These are phyloP conservation scores for Erigeron philadelphicus DNA, from an alignment of 140 eudicot genomes.

Conservation along the genomic window DNA sequence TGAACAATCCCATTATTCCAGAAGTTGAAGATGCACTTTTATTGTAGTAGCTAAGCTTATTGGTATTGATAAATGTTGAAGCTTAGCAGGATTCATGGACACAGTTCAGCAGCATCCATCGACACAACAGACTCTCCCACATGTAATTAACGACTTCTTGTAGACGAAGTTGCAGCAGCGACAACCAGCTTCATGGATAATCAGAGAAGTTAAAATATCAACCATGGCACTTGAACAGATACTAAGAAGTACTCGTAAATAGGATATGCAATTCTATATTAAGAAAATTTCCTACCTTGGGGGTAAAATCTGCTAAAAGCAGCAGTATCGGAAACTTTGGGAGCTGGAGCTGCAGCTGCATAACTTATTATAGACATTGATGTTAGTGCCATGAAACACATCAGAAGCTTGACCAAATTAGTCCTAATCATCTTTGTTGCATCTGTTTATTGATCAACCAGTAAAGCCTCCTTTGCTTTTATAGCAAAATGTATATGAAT, in stretches of 20 bases:
- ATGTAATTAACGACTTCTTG: slow-evolving; percentile 15
- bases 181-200: slow-evolving; percentile 4
- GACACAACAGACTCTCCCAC: slow-evolving; percentile 36
- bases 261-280: background rate
- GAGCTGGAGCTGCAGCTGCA: background rate
- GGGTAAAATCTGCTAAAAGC: background rate
- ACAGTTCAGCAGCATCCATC: slow-evolving; percentile 34
- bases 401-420: background rate
- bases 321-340: background rate
- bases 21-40: slow-evolving; percentile 5
- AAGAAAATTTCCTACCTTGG: background rate
- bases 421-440: background rate
- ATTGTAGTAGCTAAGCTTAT: slow-evolving; percentile 5
- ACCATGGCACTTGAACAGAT: background rate
- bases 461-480: slow-evolving; percentile 15
- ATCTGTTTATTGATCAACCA: background rate
- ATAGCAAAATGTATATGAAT: background rate
- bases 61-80: slow-evolving; percentile 3
- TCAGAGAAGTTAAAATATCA: background rate
- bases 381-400: background rate
- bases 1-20: background rate
- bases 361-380: background rate
- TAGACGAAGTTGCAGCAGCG: slow-evolving; percentile 40
- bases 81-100: background rate
- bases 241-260: background rate